Evolutionary conservation across 2,329 filamentous ascomycete species (phyloP), one percentile per base, ranked within the genome.

Genomic region (Nemania diffusa): DNA sequence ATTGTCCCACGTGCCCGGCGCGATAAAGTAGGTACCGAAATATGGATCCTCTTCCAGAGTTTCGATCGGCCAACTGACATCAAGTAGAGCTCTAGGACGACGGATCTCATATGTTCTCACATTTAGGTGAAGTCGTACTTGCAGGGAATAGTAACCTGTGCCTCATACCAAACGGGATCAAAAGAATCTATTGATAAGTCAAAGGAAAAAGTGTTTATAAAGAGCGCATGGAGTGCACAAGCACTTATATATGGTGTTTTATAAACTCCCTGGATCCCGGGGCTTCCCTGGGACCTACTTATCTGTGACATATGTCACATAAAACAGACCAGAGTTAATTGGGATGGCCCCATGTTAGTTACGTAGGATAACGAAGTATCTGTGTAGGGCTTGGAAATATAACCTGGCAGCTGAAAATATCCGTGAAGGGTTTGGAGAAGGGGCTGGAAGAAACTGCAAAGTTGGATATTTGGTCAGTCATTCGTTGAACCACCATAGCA

Each of bases 361-460:
- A 37, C 51, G n/a, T 53, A 53, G 26, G 51, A 53, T 53, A 53
- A 20, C n/a, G 20, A 53, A 13, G 26, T 53, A 53, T 53, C n/a
- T 20, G 8, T 20, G 29, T 53, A 29, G 26, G 51, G 29, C 51
- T 53, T 53, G 29, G 29, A 20, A 53, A 15, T 53, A 50, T 26
- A 17, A 50, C 6, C 46, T 50, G 20, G 46, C 46, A 26, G 46
- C 46, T 50, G 46, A 50, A 24, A 26, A 26, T 13, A 26, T 50
- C 15, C 5, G 46, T 24, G 46, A 50, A 50, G 20, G 46, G 46
- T 11, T 50, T 50, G 22, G 46, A 26, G 46, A 50, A 26, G 22
- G 46, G 46, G 4, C 26, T 9, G 22, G 22, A 50, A 50, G 22
- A 50, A 26, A 4, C 20, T 50, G 22, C 2, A 50, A 50, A 50